phyloP scores from a whole-genome alignment of 1,284 basidiomycete genomes.

The Tilletia caries region DNA sequence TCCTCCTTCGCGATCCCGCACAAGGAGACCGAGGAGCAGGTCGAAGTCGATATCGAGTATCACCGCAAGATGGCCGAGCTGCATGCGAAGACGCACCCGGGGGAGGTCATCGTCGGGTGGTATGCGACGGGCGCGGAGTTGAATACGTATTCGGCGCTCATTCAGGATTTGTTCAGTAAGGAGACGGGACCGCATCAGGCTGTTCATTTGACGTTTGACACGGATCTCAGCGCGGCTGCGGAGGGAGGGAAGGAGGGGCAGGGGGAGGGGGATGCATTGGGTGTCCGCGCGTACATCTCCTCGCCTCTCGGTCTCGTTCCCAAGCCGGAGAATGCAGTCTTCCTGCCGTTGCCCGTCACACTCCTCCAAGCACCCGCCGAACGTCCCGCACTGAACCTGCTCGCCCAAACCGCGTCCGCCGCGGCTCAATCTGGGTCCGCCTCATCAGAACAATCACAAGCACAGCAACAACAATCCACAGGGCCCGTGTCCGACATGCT shows the following conservation, averaged over 20 bases:
- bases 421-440: constrained; percentile 14
- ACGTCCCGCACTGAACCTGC: constrained; percentile 58
- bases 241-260: constrained; percentile 40
- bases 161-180: constrained; percentile 96
- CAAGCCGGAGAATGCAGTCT: constrained; percentile 51
- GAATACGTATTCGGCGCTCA: constrained; percentile 92
- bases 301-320: constrained; percentile 55
- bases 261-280: constrained; percentile 25
- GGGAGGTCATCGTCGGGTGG: constrained; percentile 87
- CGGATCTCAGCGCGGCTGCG: constrained; percentile 69
- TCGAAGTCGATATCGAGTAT: constrained; percentile 87
- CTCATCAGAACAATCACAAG: constrained; percentile 16
- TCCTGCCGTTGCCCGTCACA: constrained; percentile 43
- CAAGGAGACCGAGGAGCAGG: constrained; percentile 68
- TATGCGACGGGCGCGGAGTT: constrained; percentile 64
- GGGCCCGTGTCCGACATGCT: constrained; percentile 47
- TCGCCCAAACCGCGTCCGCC: constrained; percentile 61
- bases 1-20: constrained; percentile 51
- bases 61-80: constrained; percentile 90
- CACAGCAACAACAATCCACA: not conserved
- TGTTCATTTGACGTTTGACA: constrained; percentile 88
- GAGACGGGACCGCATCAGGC: constrained; percentile 85
- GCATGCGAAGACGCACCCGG: constrained; percentile 75
- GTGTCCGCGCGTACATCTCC: constrained; percentile 85
- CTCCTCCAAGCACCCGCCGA: constrained; percentile 54